Base-by-base conservation (phyloP, 225 moss, liverwort and hornwort genomes). In the Sphagnum tenellum region DNA sequence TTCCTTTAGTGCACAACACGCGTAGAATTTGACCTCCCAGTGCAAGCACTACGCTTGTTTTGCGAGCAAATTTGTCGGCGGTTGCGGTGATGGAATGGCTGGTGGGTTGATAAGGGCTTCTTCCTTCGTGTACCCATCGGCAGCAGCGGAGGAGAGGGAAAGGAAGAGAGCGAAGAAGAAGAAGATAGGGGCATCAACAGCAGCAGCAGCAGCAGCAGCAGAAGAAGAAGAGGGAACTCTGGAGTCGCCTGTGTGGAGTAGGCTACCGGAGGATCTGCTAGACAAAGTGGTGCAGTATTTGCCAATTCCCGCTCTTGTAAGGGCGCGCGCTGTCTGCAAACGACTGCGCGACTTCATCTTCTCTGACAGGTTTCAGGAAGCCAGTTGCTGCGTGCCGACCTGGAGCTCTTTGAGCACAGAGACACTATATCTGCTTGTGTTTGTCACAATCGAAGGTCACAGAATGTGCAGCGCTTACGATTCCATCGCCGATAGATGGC, bases 271-370 rank as follows among this genome's bases (percentile, higher is more conserved):
- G 5, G 70, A 75, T 49, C 61, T 72, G 69, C n/a, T 74, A 4
- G 72, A 78, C 47, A 78, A 67, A 70, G 69, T 65, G 54, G 57
- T 75, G 5, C 64, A 69, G 46, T 71, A 29, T 2, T 46, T 74
- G 44, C 61, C 81, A 11, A 60, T 77, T 69, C 61, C 70, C 8
- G 61, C 14, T 64, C 61, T 75, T 46, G 72, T 72, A 9, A 44
- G 50, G n/a, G 61, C 48, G 64, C 67, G 47, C 66, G 66, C 45
- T 44, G 64, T 77, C 53, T 77, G 74, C 56, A 75, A 59, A 46
- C n/a, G 53, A 8, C 74, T 61, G 70, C 14, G 51, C 45, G 12
- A 64, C 5, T 74, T 71, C 51, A 71, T 74, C 12, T 64, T 77
- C 47, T 74, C 66, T 50, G 51, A 65, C 2, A 81, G 74, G 44